Base-by-base conservation (phyloP, 2,329 filamentous ascomycete genomes). In the Colletotrichum theobromicola region DNA sequence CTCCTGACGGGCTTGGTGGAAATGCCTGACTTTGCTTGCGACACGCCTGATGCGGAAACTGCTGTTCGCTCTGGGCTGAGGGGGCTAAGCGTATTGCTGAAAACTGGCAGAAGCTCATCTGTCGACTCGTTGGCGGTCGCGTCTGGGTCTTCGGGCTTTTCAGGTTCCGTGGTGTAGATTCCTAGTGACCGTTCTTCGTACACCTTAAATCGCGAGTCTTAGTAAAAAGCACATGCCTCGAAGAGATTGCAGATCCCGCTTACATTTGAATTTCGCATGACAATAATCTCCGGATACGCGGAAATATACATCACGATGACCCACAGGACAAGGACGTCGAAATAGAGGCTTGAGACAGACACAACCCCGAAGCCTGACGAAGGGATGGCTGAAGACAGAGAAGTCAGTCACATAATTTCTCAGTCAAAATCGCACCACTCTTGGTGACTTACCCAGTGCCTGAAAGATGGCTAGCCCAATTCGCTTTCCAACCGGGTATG, bases 121-220 rank as follows among this genome's bases (percentile, higher is more conserved):
- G 82, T 81, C 6, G 87, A 74, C 13, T 62, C 57, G 24, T 5
- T 32, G 77, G 79, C 21, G 80, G 80, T 57, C 77, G 79, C 10
- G 81, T 83, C 26, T 77, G 76, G 67, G 78, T 78, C 34, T 78
- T 77, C 55, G 77, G 78, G 9, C 78, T 64, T n/a, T 67, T 60
- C 66, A 37, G 55, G 46, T 34, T 83, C 82, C n/a, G 85, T 83
- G 46, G 83, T 83, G 73, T 92, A 90, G 28, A 93, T 89, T 0
- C 92, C 92, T 3, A 94, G 85, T 0, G 90, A 92, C 9, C 91
- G 87, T 79, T 94, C 92, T 80, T 94, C 93, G 79, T 94, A 94
- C 32, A 93, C 90, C 79, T 94, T 94, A 34, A 24, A 4, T 13
- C 16, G 21, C 28, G 35, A n/a, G n/a, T n/a, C n/a, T 18, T 35